Base-by-base conservation (phyloP, 2,329 filamentous ascomycete species). In the Anthostomella pinea region DNA sequence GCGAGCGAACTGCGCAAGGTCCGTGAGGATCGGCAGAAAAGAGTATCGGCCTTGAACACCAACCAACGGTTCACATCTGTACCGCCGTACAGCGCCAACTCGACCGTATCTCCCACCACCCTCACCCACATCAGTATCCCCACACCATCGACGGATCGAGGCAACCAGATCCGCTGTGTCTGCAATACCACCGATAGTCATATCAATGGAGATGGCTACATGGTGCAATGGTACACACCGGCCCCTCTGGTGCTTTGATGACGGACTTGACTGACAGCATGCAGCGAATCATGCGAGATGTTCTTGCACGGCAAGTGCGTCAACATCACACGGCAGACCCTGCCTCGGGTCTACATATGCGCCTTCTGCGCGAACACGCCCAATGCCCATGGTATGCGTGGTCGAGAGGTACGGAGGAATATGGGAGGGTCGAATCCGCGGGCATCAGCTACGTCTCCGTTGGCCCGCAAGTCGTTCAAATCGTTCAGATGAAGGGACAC, bases 231-330 rank as follows among this genome's bases (percentile, higher is more conserved):
- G 79, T 83, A 67, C 72, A 24, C 34, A 30, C 19, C 19, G 14
- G 36, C 23, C 27, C 27, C n/a, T 34, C 8, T 15, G 15, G 5
- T 25, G 22, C 13, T 26, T 17, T 15, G 21, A 25, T n/a, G 11
- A 29, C 16, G 13, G 27, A 13, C 14, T 10, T 37, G 14, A 26
- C 36, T 47, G 35, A 55, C 43, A 30, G 8, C 27, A 29, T 33
- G 13, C 48, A 83, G 79, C 51, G 73, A 81, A 60, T 78, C 76
- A 16, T 83, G 79, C 54, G 78, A 82, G 51, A 73, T 79, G 65
- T 80, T 73, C 70, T 71, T 82, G 19, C 79, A 83, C 53, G 77
- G 75, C n/a, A 68, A 68, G 38, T 83, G 79, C 54, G 68, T 81
- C 49, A 77, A 78, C 43, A 74, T 82, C 44, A 73, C 70, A 29